These are phyloP conservation scores for Botrytis cinerea DNA, from an alignment of 2,329 filamentous ascomycete species.

Conservation along the genomic window DNA sequence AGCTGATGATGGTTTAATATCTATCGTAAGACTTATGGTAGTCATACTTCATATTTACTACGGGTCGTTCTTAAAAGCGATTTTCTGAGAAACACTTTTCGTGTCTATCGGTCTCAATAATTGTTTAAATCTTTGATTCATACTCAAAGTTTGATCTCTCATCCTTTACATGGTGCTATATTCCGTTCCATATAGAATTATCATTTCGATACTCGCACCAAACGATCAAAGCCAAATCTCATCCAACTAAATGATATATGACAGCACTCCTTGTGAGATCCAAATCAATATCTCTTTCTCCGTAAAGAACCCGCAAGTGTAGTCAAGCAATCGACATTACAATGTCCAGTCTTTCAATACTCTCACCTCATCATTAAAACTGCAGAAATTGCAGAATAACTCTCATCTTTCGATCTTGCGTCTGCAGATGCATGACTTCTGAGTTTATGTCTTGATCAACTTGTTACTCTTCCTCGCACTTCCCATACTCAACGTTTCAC, in stretches of 20 bases:
- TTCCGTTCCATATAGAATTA: no score
- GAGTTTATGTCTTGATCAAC: not conserved
- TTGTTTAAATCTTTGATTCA: not conserved
- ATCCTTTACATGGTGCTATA: no score
- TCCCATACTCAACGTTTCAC: no score
- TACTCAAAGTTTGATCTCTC: not conserved
- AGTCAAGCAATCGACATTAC: not conserved
- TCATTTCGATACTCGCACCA: not conserved
- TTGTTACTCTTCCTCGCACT: not conserved
- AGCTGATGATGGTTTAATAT: not conserved
- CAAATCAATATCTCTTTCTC: not conserved
- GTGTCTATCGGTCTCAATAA: not conserved
- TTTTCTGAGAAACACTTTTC: no score
- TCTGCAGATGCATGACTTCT: not conserved
- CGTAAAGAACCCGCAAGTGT: not conserved
- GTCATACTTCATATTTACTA: not conserved
- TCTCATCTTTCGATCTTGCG: not conserved
- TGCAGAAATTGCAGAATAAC: not conserved
- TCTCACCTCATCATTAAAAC: not conserved
- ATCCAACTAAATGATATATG: no score
- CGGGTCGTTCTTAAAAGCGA: not conserved
- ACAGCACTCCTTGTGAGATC: no score
- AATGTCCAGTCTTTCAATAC: not conserved
- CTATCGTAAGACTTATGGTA: not conserved
- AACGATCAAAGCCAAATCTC: no score